Conservation (phyloP, 1,139 yeast genomes). For the Spathaspora sp. region DNA sequence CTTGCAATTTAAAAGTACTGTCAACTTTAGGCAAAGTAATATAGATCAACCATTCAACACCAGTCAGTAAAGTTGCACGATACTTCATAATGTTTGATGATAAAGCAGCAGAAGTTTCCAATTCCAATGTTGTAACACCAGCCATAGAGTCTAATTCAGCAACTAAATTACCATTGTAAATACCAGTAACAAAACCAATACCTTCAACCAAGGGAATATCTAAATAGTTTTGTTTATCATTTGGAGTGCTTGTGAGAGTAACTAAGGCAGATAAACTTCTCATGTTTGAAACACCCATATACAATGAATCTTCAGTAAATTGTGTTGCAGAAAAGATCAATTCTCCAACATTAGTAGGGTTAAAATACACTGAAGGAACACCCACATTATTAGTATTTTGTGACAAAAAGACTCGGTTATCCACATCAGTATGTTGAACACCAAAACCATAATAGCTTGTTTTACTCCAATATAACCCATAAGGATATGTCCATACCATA, state of each 20-base stretch:
- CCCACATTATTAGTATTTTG: conserved; percentile 21
- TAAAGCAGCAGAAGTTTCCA: conserved; percentile 43
- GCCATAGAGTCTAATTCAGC: conserved; percentile 54
- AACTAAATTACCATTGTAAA: conserved; percentile 56
- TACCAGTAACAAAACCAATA: conserved; percentile 74
- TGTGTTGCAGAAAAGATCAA: conserved; percentile 57
- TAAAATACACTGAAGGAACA: conserved; percentile 45
- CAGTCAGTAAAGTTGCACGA: conserved; percentile 50
- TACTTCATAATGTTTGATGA: conserved; percentile 51
- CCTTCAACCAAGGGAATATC: conserved; percentile 59
- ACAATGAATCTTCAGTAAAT: conserved; percentile 33
- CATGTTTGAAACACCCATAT: conserved; percentile 48
- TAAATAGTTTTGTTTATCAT: conserved; percentile 27
- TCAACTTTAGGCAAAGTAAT: conserved; percentile 42
- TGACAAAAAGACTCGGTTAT: conserved; percentile 68
- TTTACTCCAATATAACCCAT: conserved; percentile 64
- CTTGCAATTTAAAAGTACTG: conserved; percentile 37
- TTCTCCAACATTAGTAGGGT: conserved; percentile 53
- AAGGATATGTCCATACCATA: conserved; percentile 80
- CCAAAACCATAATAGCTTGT: conserved; percentile 57
- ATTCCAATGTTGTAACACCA: conserved; percentile 51
- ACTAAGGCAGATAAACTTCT: conserved; percentile 57
- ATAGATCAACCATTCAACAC: conserved; percentile 41
- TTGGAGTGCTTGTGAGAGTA: conserved; percentile 35
- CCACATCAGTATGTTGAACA: conserved; percentile 59